These are phyloP conservation scores for Malbranchea zuffiana DNA, from an alignment of 2,329 filamentous ascomycete species.

Conservation along the genomic window DNA sequence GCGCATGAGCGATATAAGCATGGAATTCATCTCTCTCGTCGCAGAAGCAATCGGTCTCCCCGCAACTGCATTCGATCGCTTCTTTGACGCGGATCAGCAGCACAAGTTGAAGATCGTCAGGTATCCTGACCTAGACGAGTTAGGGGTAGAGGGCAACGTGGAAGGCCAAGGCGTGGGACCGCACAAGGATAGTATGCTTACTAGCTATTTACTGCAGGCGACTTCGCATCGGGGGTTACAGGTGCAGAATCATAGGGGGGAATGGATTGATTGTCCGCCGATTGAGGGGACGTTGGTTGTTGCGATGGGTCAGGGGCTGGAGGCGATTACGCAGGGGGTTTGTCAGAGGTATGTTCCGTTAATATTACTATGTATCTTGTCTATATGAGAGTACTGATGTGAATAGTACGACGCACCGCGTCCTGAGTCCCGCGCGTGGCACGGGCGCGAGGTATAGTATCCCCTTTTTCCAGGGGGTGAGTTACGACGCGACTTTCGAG, in stretches of 20 bases:
- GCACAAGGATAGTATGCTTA: slow-evolving; percentile 78
- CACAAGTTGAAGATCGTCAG: slow-evolving; percentile 86
- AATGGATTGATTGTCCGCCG: slow-evolving; percentile 76
- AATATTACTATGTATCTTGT: neutral
- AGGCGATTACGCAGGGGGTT: slow-evolving; percentile 73
- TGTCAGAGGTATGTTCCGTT: slow-evolving; percentile 44
- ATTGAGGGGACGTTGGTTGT: slow-evolving; percentile 69
- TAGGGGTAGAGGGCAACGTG: slow-evolving; percentile 40
- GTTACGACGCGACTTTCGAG: slow-evolving; percentile 67
- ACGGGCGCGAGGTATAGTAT: slow-evolving; percentile 65
- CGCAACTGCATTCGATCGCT: slow-evolving; percentile 58
- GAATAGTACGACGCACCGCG: slow-evolving; percentile 64
- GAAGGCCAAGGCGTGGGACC: slow-evolving; percentile 55
- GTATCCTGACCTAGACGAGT: slow-evolving; percentile 61
- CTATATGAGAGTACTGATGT: neutral
- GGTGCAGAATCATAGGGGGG: slow-evolving; percentile 65
- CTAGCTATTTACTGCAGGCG: slow-evolving; percentile 70
- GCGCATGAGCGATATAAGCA: slow-evolving; percentile 61
- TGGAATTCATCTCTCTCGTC: slow-evolving; percentile 66
- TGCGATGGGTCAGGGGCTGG: slow-evolving; percentile 76
- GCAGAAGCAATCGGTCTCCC: slow-evolving; percentile 72
- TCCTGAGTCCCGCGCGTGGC: slow-evolving; percentile 61
- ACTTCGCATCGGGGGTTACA: slow-evolving; percentile 65
- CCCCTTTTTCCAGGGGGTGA: slow-evolving; percentile 81
- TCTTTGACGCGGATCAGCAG: slow-evolving; percentile 62